These are phyloP conservation scores for Tricholoma matsutake DNA, from an alignment of 768 basidiomycete genomes.

Conservation along the genomic window DNA sequence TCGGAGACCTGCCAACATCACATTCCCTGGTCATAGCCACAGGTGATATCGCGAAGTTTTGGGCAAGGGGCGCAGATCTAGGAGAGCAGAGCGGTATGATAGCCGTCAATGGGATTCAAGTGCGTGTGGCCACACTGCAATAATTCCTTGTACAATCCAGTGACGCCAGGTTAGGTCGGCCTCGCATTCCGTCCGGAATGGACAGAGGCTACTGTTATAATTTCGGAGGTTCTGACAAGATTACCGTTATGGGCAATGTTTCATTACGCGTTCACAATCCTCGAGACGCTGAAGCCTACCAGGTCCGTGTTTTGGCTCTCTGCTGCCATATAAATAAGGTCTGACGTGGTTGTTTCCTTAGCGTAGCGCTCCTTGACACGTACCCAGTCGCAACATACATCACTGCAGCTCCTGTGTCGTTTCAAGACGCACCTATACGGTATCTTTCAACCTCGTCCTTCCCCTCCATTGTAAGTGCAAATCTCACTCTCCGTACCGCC, in stretches of 20 bases:
- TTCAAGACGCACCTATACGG: constrained; percentile 48
- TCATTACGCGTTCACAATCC: constrained; percentile 40
- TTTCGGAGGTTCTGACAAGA: constrained; percentile 49
- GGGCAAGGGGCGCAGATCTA: constrained; percentile 50
- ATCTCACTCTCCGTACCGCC: constrained; percentile 1
- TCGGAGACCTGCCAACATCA: constrained; percentile 29
- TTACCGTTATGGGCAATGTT: constrained; percentile 53
- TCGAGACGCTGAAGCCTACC: constrained; percentile 43
- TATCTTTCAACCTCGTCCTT: constrained; percentile 39
- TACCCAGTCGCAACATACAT: constrained; percentile 52
- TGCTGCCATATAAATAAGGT: background rate
- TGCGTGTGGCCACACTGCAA: constrained; percentile 17
- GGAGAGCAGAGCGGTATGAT: constrained; percentile 50
- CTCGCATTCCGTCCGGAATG: constrained; percentile 47
- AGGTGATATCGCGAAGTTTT: constrained; percentile 43
- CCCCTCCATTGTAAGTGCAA: constrained; percentile 18
- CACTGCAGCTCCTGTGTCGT: constrained; percentile 28
- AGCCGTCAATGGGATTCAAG: constrained; percentile 44
- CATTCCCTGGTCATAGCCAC: constrained; percentile 42
- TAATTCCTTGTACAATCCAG: background rate
- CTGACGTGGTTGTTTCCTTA: constrained; percentile 16
- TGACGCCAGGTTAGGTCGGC: constrained; percentile 39
- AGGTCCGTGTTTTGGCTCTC: constrained; percentile 31
- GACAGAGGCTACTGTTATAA: constrained; percentile 43
- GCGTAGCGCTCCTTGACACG: constrained; percentile 49